phyloP scores from a whole-genome alignment of 768 basidiomycete species.

The Pleurotus platypus region DNA sequence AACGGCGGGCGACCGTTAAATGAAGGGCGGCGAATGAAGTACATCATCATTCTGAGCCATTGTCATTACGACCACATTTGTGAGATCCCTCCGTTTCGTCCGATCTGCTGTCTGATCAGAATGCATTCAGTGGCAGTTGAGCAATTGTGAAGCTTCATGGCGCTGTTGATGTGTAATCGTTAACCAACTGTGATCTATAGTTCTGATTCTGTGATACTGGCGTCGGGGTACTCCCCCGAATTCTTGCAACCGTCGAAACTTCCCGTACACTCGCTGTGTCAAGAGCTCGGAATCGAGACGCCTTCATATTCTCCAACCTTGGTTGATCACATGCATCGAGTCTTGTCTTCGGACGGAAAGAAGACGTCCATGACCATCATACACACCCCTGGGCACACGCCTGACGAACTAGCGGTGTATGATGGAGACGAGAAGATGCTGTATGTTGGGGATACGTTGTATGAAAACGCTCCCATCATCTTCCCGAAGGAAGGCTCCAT shows the following conservation, averaged over 20 bases:
- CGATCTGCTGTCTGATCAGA: background rate
- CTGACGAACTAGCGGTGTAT: slow-evolving; percentile 55
- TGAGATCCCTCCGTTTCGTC: slow-evolving; percentile 24
- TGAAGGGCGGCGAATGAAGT: slow-evolving; percentile 32
- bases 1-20: slow-evolving; percentile 44
- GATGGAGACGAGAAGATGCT: slow-evolving; percentile 46
- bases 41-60: slow-evolving; percentile 47
- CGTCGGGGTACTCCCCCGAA: slow-evolving; percentile 40
- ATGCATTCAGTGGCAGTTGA: slow-evolving; percentile 39
- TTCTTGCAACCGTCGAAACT: slow-evolving; percentile 40
- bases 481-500: slow-evolving; percentile 56
- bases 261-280: slow-evolving; percentile 44
- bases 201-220: slow-evolving; percentile 41
- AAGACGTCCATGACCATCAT: slow-evolving; percentile 34
- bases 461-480: slow-evolving; percentile 52
- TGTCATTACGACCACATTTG: slow-evolving; percentile 60
- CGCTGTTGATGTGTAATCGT: background rate
- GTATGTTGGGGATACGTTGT: slow-evolving; percentile 55
- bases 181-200: slow-evolving; percentile 15
- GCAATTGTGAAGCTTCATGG: slow-evolving; percentile 34
- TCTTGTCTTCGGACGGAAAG: background rate
- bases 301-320: slow-evolving; percentile 45
- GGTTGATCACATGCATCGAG: slow-evolving; percentile 34
- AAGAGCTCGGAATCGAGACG: slow-evolving; percentile 31
- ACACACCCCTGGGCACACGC: slow-evolving; percentile 58